Conservation (phyloP, 148 eudicot species). For the Arctostaphylos glauca region DNA sequence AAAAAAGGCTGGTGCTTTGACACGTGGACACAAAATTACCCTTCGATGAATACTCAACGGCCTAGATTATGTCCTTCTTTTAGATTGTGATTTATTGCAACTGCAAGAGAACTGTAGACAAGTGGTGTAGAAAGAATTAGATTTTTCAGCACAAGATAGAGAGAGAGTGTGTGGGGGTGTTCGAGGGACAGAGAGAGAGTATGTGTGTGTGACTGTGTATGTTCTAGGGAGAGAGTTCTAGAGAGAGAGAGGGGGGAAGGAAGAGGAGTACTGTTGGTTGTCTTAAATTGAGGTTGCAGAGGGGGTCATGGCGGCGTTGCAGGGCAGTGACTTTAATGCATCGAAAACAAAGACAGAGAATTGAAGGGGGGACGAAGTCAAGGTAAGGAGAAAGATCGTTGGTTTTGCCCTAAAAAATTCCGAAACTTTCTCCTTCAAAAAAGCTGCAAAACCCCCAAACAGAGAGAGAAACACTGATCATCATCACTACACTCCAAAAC, state of each 20-base stretch:
- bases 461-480: not conserved
- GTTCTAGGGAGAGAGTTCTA: not conserved
- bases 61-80: constrained; percentile 10
- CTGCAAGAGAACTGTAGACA: constrained; percentile 48
- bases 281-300: constrained; percentile 43
- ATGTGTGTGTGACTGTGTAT: too few relatives aligned
- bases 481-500: not conserved
- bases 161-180: not conserved
- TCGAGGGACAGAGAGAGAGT: not conserved
- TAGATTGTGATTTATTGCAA: constrained; percentile 20
- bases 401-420: constrained; percentile 19
- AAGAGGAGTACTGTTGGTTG: constrained; percentile 15
- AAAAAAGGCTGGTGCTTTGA: constrained; percentile 33
- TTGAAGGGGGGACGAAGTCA: not conserved
- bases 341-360: constrained; percentile 20
- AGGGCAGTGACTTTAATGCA: constrained; percentile 68
- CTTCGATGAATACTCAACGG: constrained; percentile 35
- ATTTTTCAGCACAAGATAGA: constrained; percentile 1
- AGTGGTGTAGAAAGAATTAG: constrained; percentile 13
- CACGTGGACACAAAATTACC: constrained; percentile 33
- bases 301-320: constrained; percentile 89
- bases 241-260: constrained; percentile 20
- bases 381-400: constrained; percentile 2
- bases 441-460: not conserved
- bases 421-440: not conserved